phyloP scores from a whole-genome alignment of 2,329 filamentous ascomycete genomes.

The Chrysoporthe austroafricana region DNA sequence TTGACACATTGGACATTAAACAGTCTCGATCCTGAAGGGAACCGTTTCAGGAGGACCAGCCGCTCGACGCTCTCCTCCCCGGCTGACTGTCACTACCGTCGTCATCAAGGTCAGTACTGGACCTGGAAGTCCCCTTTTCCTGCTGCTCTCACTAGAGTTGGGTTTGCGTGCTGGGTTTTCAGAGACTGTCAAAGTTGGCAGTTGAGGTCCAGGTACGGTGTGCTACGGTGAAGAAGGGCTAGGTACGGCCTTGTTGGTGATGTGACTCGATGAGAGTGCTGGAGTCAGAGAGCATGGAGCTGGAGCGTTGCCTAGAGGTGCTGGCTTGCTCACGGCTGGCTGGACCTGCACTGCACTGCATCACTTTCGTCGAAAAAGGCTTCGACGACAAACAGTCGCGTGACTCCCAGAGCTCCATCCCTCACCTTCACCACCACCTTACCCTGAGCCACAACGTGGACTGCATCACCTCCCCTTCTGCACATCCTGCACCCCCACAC shows the following conservation, averaged over 20 bases:
- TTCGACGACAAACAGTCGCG: not conserved
- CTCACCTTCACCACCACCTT: not conserved
- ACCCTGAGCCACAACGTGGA: not conserved
- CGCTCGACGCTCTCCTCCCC: conserved; percentile 12
- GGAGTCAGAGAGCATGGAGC: not conserved
- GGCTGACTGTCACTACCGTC: conserved; percentile 6
- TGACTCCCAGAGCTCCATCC: not conserved
- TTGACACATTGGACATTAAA: not conserved
- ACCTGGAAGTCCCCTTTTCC: not conserved
- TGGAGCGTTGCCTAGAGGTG: not conserved
- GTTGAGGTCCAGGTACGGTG: not conserved
- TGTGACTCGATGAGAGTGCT: not conserved
- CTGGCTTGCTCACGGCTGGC: not conserved
- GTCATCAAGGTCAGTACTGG: conserved; percentile 26
- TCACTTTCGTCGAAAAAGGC: not conserved
- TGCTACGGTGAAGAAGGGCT: not conserved
- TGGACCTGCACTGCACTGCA: not conserved
- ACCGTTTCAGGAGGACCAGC: conserved; percentile 18
- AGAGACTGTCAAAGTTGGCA: not conserved
- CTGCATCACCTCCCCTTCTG: not conserved
- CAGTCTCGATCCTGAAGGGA: conserved; percentile 12
- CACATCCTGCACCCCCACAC: not conserved
- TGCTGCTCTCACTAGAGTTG: not conserved
- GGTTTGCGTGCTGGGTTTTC: not conserved
- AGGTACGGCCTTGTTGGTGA: conserved; percentile 1